A percentile compares a stretch with the other conserved stretches of the same genome.
Conservation (phyloP, 106 monocot species). For the Allium cepa region DNA sequence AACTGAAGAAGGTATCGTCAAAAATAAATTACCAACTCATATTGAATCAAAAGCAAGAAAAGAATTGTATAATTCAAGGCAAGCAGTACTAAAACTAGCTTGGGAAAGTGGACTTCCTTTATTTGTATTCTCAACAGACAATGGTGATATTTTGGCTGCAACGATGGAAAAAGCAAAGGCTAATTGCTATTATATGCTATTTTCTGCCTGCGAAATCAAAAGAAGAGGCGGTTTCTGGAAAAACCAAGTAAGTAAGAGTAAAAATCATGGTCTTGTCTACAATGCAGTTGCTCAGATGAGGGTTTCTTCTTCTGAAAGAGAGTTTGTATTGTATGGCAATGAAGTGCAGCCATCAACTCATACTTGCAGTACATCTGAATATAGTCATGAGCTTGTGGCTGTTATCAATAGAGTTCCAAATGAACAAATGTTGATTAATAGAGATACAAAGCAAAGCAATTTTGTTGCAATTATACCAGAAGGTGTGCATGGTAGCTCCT, state of each 20-base stretch:
- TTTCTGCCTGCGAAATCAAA: slow-evolving; percentile 57
- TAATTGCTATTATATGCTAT: slow-evolving; percentile 53
- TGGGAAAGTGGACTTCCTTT: slow-evolving; percentile 82
- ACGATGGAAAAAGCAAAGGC: slow-evolving; percentile 35
- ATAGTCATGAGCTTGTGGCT: slow-evolving; percentile 50
- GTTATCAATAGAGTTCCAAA: slow-evolving; percentile 28
- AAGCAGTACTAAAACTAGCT: slow-evolving; percentile 65
- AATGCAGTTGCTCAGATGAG: slow-evolving; percentile 60
- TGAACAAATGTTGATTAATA: background rate
- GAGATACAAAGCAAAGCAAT: background rate
- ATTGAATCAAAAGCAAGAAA: background rate
- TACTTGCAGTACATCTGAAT: slow-evolving; percentile 1
- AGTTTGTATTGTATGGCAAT: slow-evolving; percentile 58
- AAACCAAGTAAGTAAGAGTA: slow-evolving; percentile 48
- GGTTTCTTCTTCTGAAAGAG: slow-evolving; percentile 38
- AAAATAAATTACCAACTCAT: background rate
- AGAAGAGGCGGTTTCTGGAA: slow-evolving; percentile 64
- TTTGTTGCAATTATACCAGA: slow-evolving; percentile 56
- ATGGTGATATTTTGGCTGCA: slow-evolving; percentile 64
- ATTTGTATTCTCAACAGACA: slow-evolving; percentile 68
- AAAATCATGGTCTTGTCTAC: slow-evolving; percentile 39
- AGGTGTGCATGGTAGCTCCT: slow-evolving; percentile 55
- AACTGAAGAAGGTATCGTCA: background rate
- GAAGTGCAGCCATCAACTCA: slow-evolving; percentile 21
- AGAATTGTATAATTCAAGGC: slow-evolving; percentile 13